Base-by-base conservation (phyloP, 805 yeast species). In the Monosporozyma aquatica region DNA sequence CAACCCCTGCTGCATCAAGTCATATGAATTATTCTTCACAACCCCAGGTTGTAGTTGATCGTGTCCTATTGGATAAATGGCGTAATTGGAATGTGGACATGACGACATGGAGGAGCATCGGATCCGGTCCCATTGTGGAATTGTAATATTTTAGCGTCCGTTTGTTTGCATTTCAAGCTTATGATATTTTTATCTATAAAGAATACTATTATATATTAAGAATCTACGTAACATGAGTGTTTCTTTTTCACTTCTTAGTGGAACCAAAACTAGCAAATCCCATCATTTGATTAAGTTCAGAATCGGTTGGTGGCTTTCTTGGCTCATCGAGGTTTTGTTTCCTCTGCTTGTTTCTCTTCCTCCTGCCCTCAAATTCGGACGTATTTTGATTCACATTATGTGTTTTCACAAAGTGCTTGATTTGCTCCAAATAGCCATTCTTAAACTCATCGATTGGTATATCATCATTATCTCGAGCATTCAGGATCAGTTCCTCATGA, bases 41-140 rank as follows among this genome's bases (percentile, higher is more conserved):
- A 44, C 25, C 21, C 37, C 50, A 41, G 42, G 49, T 22, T 56
- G 62, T 32, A 42, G n/a, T n/a, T n/a, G 75, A 74, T 47, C 73
- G 76, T 6, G 71, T 72, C 10, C 78, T 76, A 51, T 62, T 89
- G 49, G 68, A 71, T 56, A 77, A 76, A 49, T 89, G 94, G 94
- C 79, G 78, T 49, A 78, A 76, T 38, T 89, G 89, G 87, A 86
- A 82, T 55, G 73, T 87, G 3, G 95, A 89, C 55, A 84, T 89
- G 94, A 72, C 85, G 21, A 53, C 59, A 11, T 89, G 97, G 97
- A 72, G 82, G 55, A 74, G 80, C 40, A 68, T 76, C 14, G 87
- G 86, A 1, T 65, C 72, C 40, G 87, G 87, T 2, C 80, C 84
- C 3, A 56, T 72, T 4, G 66, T 80, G 11, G 78, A 76, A 37